These are phyloP conservation scores for Yamadazyma dendronema DNA, from an alignment of 1,139 yeast genomes.

Conservation along the genomic window DNA sequence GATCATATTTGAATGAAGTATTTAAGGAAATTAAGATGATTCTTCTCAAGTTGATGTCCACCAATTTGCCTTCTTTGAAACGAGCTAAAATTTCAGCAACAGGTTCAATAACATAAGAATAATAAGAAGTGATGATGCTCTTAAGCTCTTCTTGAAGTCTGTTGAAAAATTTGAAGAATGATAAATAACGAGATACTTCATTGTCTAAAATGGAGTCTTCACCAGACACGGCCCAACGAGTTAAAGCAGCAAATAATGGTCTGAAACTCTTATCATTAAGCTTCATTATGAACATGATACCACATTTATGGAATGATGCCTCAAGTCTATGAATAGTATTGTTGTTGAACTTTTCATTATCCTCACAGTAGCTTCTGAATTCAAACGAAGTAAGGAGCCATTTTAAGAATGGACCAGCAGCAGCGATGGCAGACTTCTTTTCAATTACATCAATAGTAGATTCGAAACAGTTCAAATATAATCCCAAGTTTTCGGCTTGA, in stretches of 20 bases:
- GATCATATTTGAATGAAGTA: conserved; percentile 81
- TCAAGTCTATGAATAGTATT: conserved; percentile 83
- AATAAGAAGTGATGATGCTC: conserved; percentile 86
- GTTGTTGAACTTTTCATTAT: conserved; percentile 48
- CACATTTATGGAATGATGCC: conserved; percentile 69
- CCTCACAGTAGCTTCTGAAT: conserved; percentile 49
- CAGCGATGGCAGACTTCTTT: conserved; percentile 70
- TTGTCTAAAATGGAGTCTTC: conserved; percentile 55
- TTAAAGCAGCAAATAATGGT: conserved; percentile 82
- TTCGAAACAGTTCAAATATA: conserved; percentile 67
- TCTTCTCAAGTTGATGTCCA: conserved; percentile 63
- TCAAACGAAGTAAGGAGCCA: conserved; percentile 75
- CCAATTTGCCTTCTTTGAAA: conserved; percentile 41
- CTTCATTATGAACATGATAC: conserved; percentile 78
- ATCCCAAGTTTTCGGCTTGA: conserved; percentile 60
- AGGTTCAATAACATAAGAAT: conserved; percentile 78
- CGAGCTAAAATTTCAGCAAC: conserved; percentile 53
- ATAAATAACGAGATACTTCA: conserved; percentile 55
- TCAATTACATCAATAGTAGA: conserved; percentile 63
- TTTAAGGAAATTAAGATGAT: conserved; percentile 68
- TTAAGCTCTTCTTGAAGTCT: conserved; percentile 79
- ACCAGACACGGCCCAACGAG: conserved; percentile 92
- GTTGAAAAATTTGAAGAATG: conserved; percentile 85
- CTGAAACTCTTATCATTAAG: conserved; percentile 89
- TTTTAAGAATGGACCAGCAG: conserved; percentile 67